Percentiles rank a stretch among this genome's conserved stretches.
phyloP scores from a whole-genome alignment of 1,139 yeast species.

The Geotrichum reessii region DNA sequence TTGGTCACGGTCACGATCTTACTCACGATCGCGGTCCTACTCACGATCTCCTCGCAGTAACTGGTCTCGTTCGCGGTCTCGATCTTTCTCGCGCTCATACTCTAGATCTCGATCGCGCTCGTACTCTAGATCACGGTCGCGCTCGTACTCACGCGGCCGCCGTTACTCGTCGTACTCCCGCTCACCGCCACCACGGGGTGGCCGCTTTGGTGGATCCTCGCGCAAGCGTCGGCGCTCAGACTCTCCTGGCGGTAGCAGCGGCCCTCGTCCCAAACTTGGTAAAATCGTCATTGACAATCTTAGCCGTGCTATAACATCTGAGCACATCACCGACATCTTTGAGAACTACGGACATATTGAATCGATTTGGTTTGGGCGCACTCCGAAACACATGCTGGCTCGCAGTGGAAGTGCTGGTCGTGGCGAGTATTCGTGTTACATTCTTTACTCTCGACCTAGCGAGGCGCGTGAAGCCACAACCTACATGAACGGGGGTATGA shows the following conservation, averaged over 20 bases:
- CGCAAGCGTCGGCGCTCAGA: conserved; percentile 2
- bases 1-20: conserved; percentile 18
- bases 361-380: conserved; percentile 21
- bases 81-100: conserved; percentile 21
- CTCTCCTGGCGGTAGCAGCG: conserved; percentile 1
- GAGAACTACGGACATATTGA: conserved; percentile 27
- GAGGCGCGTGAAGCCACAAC: conserved; percentile 26
- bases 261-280: conserved; percentile 13
- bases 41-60: conserved; percentile 2
- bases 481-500: conserved; percentile 29
- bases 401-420: background rate
- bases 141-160: conserved; percentile 15
- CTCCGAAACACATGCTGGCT: conserved; percentile 1
- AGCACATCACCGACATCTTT: conserved; percentile 29
- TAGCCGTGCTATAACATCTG: conserved; percentile 20
- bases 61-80: conserved; percentile 10
- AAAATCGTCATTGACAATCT: conserved; percentile 25
- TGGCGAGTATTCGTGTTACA: conserved; percentile 20
- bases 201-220: background rate
- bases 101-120: conserved; percentile 14
- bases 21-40: conserved; percentile 9
- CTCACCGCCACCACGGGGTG: conserved; percentile 10
- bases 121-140: conserved; percentile 17
- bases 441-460: conserved; percentile 22
- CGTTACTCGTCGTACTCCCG: conserved; percentile 16